Conservation (phyloP, 805 yeast species). For the Monosporozyma aerobia region DNA sequence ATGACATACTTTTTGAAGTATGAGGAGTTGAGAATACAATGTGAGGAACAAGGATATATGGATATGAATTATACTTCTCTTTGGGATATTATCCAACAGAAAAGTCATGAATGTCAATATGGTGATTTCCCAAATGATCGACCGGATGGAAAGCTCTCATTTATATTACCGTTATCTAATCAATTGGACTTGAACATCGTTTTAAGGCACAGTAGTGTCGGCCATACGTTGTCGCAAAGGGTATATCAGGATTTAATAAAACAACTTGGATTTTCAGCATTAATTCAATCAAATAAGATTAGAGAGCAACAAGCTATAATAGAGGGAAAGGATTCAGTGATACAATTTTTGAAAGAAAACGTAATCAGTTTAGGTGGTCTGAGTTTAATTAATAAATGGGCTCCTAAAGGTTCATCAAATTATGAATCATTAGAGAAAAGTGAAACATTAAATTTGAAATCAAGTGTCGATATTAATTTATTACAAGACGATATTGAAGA, state of each 20-base stretch:
- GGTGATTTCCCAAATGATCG: not conserved
- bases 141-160: not conserved
- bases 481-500: not conserved
- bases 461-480: not conserved
- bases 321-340: conserved; percentile 26
- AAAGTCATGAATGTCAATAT: not conserved
- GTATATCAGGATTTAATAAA: conserved; percentile 1
- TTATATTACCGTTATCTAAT: not conserved
- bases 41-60: conserved; percentile 13
- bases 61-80: not conserved
- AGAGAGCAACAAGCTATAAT: conserved; percentile 8
- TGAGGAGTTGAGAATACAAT: conserved; percentile 2
- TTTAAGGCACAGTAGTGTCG: not conserved
- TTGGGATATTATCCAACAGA: not conserved
- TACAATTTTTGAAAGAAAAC: conserved; percentile 24
- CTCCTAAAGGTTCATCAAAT: conserved; percentile 27
- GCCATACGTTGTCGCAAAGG: not conserved
- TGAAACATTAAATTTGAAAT: not conserved
- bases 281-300: conserved; percentile 8
- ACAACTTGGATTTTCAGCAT: not conserved
- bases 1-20: not conserved
- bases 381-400: conserved; percentile 25
- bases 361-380: conserved; percentile 19
- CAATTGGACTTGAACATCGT: not conserved
- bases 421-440: conserved; percentile 7